Evolutionary conservation across 2,329 filamentous ascomycete species (phyloP), one percentile per base, ranked within the genome.

Genomic region (Aspergillus brasiliensis): DNA sequence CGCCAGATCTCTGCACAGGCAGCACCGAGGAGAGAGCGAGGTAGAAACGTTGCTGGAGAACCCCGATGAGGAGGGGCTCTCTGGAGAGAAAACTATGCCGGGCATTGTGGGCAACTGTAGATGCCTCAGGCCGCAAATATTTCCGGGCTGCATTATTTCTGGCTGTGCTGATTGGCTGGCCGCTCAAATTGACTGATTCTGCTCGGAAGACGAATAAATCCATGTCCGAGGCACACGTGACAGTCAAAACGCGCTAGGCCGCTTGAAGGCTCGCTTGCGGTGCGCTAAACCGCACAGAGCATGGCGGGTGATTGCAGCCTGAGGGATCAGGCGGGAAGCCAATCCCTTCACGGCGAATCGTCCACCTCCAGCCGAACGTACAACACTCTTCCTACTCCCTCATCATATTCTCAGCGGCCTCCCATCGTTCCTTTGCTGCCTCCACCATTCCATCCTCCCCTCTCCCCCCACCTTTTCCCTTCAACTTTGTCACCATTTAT

Each of bases 331-430:
- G 73, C 69, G 56, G 44, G 11, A 47, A 55, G 59, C 54, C 62
- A 63, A 67, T 69, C 64, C 64, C 62, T 68, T 66, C 67, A 60
- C 62, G 65, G 68, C 65, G 65, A 71, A 68, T 72, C 68, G 66
- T 60, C 62, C 62, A 60, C 64, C 65, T 65, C 65, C 64, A 63
- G 63, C 66, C 60, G 60, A 65, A 67, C 64, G 19, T 69, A 65
- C 70, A 69, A 69, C 65, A 72, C 69, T 72, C 71, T 73, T 73
- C 67, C 70, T 70, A 67, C 71, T 74, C 72, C 70, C 71, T 68
- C 67, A 65, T 70, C 69, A 69, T 67, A 64, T 68, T 68, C 65
- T 67, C 65, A 67, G 67, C 63, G 62, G 65, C 55, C 59, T 69
- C 64, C 68, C 68, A 71, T 67, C 69, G 65, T 62, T 73, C 70